Conservation (phyloP, 352 stramenopile genomes). For the Phytopythium montanum region DNA sequence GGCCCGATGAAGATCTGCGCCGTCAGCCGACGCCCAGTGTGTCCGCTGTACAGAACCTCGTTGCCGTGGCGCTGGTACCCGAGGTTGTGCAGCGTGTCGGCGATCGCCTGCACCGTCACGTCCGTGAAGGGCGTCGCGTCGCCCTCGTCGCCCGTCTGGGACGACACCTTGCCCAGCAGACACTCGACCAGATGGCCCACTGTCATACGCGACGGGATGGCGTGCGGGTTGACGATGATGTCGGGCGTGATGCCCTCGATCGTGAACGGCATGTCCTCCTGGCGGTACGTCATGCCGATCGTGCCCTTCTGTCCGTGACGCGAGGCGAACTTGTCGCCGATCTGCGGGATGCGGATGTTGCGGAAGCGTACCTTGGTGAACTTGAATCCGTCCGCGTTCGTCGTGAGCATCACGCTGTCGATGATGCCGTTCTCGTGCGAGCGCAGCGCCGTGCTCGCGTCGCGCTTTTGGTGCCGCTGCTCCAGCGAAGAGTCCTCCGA, state of each 20-base stretch:
- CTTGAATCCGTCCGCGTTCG: conserved; percentile 96
- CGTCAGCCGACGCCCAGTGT: conserved; percentile 96
- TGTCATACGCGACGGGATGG: conserved; percentile 99
- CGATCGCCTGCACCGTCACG: conserved; percentile 98
- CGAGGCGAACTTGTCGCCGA: conserved; percentile 98
- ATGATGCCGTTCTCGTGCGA: conserved; percentile 99
- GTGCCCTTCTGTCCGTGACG: conserved; percentile 92
- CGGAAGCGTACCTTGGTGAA: conserved; percentile 98
- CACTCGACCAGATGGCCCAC: conserved; percentile 99
- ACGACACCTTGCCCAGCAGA: conserved; percentile 98
- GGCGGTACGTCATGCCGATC: conserved; percentile 99
- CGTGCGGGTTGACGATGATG: conserved; percentile 99
- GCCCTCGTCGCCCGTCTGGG: conserved; percentile 96
- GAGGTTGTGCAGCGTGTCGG: conserved; percentile 91
- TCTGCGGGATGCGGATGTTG: conserved; percentile 98
- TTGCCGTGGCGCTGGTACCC: conserved; percentile 99
- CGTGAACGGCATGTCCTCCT: conserved; percentile 99
- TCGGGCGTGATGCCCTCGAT: conserved; percentile 98
- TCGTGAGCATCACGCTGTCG: conserved; percentile 99
- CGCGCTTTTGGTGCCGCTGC: conserved; percentile 94
- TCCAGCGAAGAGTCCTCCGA: conserved; percentile 79
- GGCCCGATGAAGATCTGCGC: conserved; percentile 99
- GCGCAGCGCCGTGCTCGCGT: conserved; percentile 96
- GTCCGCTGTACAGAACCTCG: conserved; percentile 99
- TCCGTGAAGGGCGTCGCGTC: conserved; percentile 99